A percentile compares a stretch with the other conserved stretches of the same genome.
These are phyloP conservation scores for Emmonsia crescens DNA, from an alignment of 2,329 filamentous ascomycete genomes.

Conservation along the genomic window DNA sequence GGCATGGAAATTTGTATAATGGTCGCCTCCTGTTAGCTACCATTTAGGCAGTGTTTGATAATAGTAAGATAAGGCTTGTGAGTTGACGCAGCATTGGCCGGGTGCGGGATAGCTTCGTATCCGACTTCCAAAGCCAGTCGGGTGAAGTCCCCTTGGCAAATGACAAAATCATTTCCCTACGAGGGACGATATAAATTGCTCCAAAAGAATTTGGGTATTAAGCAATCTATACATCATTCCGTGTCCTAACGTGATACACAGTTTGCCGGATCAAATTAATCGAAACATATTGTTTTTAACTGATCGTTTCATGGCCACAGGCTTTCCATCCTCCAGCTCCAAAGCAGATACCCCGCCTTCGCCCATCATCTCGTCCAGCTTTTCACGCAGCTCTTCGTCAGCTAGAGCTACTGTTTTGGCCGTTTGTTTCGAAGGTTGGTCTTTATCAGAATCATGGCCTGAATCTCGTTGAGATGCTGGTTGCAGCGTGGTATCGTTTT, in stretches of 20 bases:
- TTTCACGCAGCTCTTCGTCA: constrained; percentile 56
- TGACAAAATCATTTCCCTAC: neutral
- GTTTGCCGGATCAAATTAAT: constrained; percentile 38
- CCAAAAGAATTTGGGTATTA: neutral
- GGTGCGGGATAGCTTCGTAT: too few species aligned
- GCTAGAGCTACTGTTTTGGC: constrained; percentile 51
- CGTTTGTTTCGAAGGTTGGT: neutral
- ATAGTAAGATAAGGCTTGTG: too few species aligned
- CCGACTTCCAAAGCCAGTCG: too few species aligned
- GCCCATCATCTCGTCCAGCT: constrained; percentile 56
- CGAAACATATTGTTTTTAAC: constrained; percentile 71
- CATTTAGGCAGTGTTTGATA: too few species aligned
- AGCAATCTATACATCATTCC: neutral
- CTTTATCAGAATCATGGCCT: neutral
- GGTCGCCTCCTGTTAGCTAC: too few species aligned
- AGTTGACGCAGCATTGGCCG: too few species aligned
- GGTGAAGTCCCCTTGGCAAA: neutral
- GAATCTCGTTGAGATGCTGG: neutral
- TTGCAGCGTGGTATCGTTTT: too few species aligned
- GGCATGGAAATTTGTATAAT: too few species aligned
- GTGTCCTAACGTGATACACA: too few species aligned
- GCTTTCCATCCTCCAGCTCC: constrained; percentile 64
- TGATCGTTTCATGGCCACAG: constrained; percentile 60
- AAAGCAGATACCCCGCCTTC: constrained; percentile 61
- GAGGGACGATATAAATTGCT: neutral